Conservation (phyloP, 2,329 filamentous ascomycete genomes). For the Ophidiomyces ophidiicola region DNA sequence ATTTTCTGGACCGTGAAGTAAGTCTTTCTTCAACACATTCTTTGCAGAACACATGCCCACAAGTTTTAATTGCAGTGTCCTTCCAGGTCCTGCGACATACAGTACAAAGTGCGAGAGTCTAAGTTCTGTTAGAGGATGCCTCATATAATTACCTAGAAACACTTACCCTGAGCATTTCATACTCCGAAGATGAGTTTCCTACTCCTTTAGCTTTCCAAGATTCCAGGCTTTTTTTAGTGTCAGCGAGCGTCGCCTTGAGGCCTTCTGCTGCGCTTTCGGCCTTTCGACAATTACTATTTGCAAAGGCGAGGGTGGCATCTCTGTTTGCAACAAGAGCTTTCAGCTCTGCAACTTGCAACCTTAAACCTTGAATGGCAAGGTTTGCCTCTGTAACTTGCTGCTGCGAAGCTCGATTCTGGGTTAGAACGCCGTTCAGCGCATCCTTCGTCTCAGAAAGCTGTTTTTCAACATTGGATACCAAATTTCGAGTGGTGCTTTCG, state of each 20-base stretch:
- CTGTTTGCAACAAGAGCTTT: conserved; percentile 62
- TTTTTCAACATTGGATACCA: conserved; percentile 80
- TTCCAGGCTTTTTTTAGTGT: conserved; percentile 71
- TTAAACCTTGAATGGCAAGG: conserved; percentile 58
- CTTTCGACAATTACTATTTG: conserved; percentile 49
- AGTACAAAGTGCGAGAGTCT: conserved; percentile 73
- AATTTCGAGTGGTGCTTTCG: conserved; percentile 60
- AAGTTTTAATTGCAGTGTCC: conserved; percentile 83
- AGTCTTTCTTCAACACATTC: conserved; percentile 82
- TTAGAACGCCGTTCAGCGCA: conserved; percentile 55
- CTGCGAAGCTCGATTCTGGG: conserved; percentile 65
- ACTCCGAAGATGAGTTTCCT: conserved; percentile 68
- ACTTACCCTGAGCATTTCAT: conserved; percentile 76
- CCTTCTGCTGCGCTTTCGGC: conserved; percentile 64
- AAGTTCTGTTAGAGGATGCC: conserved; percentile 16
- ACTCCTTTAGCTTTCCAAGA: conserved; percentile 72
- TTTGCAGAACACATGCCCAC: conserved; percentile 88
- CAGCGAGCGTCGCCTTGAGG: conserved; percentile 62
- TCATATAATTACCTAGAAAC: conserved; percentile 2
- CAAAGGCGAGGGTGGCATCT: conserved; percentile 55
- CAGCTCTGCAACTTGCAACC: conserved; percentile 64
- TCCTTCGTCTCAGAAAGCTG: conserved; percentile 74
- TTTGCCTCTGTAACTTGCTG: conserved; percentile 56
- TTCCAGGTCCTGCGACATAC: conserved; percentile 91
- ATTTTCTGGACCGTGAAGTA: conserved; percentile 82